Percentiles rank a stretch among this genome's conserved stretches.
phyloP scores from a whole-genome alignment of 106 monocot genomes.

The Alisma plantagoaquatica region DNA sequence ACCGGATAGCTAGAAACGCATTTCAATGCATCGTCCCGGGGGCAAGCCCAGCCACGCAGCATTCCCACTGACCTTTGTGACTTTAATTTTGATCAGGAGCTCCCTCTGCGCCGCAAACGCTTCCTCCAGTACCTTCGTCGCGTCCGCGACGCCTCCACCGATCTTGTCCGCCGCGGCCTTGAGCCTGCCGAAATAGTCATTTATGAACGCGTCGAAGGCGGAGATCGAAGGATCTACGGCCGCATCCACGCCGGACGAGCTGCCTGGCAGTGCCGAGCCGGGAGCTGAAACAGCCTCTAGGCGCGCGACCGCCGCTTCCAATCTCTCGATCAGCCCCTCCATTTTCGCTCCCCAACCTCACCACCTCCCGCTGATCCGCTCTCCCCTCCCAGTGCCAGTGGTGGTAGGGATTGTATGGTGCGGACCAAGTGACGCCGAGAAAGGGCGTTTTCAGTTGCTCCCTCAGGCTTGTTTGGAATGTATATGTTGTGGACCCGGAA shows the following conservation, averaged over 20 bases:
- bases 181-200: conserved; percentile 21
- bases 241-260: conserved; percentile 7
- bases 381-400: no score
- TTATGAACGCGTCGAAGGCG: conserved; percentile 25
- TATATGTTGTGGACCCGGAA: no score
- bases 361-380: no score
- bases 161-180: conserved; percentile 28
- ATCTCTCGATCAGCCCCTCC: conserved; percentile 46
- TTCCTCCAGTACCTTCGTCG: conserved; percentile 26
- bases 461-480: no score
- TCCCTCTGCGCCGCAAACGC: conserved; percentile 31
- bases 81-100: conserved; percentile 31
- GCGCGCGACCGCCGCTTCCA: conserved; percentile 72
- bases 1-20: no score
- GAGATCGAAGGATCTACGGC: conserved; percentile 28
- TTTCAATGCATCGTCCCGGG: no score
- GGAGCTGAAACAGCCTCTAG: conserved; percentile 42
- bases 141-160: conserved; percentile 37
- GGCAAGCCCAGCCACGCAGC: no score
- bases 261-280: neutral
- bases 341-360: no score
- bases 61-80: conserved; percentile 1
- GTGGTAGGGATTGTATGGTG: no score
- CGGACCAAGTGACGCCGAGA: no score
- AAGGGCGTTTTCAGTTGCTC: no score